These are phyloP conservation scores for Penicillium robsamsonii DNA, from an alignment of 495 filamentous ascomycete genomes.

Conservation along the genomic window DNA sequence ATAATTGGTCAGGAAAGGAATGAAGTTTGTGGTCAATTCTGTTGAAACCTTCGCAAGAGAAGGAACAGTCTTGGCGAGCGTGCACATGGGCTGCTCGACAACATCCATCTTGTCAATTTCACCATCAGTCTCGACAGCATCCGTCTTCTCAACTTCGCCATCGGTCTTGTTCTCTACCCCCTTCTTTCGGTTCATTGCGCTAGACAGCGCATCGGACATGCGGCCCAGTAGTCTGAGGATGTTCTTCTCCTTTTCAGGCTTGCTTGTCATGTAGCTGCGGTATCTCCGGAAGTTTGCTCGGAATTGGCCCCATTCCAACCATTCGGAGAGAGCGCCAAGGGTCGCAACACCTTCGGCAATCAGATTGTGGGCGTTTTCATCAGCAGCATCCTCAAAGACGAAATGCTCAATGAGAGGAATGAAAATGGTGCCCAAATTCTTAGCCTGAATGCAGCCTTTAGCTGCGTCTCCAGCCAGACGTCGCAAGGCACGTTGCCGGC, in stretches of 20 bases:
- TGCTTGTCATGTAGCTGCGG: constrained; percentile 72
- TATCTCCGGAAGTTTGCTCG: constrained; percentile 77
- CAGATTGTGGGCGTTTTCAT: constrained; percentile 78
- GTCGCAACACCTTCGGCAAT: constrained; percentile 76
- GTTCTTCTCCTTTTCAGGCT: constrained; percentile 81
- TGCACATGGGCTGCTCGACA: constrained; percentile 33
- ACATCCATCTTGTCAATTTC: constrained; percentile 32
- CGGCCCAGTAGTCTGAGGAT: constrained; percentile 77
- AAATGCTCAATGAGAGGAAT: constrained; percentile 92
- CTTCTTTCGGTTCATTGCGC: constrained; percentile 46
- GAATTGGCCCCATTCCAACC: constrained; percentile 89
- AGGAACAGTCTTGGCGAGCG: constrained; percentile 65
- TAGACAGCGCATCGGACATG: constrained; percentile 70
- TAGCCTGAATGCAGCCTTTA: constrained; percentile 61
- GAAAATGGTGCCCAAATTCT: constrained; percentile 81
- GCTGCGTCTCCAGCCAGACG: constrained; percentile 65
- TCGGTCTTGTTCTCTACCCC: constrained; percentile 33
- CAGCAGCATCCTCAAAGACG: constrained; percentile 73
- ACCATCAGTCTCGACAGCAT: constrained; percentile 29
- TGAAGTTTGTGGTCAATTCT: constrained; percentile 70
- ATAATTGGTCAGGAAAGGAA: constrained; percentile 73
- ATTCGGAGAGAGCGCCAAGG: constrained; percentile 68
- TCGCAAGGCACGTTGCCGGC: constrained; percentile 79
- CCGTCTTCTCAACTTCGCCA: constrained; percentile 32
- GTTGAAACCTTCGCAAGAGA: constrained; percentile 64